These are phyloP conservation scores for Durusdinium trenchii DNA, from an alignment of 73 alveolate species.

Conservation along the genomic window DNA sequence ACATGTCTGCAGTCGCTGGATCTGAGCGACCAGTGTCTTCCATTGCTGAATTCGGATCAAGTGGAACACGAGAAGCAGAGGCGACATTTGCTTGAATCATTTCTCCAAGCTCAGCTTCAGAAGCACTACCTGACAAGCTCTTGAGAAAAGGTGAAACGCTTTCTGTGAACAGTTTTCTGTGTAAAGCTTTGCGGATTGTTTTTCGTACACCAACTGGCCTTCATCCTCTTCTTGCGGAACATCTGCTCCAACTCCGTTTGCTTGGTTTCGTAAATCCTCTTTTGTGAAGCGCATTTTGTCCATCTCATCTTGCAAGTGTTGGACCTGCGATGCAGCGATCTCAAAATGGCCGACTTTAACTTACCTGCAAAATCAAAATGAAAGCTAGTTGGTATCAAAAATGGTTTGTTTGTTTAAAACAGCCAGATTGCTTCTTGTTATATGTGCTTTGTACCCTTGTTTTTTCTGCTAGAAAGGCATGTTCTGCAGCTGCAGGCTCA, in stretches of 20 bases:
- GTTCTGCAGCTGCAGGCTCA: too few relatives aligned
- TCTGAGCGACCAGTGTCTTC: constrained; percentile 35
- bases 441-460: too few relatives aligned
- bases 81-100: not conserved
- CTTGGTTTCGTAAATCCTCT: constrained; percentile 67
- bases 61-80: not conserved
- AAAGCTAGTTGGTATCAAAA: too few relatives aligned
- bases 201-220: not conserved
- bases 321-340: constrained; percentile 83
- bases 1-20: constrained; percentile 62
- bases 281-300: constrained; percentile 92
- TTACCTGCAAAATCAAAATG: too few relatives aligned
- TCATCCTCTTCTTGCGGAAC: constrained; percentile 38
- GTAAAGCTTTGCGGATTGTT: not conserved
- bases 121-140: not conserved
- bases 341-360: too few relatives aligned
- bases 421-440: too few relatives aligned
- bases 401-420: too few relatives aligned
- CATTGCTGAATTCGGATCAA: constrained; percentile 72
- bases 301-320: constrained; percentile 84
- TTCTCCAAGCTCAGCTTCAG: constrained; percentile 47
- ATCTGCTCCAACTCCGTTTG: constrained; percentile 36
- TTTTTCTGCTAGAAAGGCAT: too few relatives aligned
- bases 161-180: not conserved
- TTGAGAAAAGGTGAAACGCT: not conserved